These are phyloP conservation scores for Tulasnella sp. DNA, from an alignment of 768 basidiomycete genomes.

Conservation along the genomic window DNA sequence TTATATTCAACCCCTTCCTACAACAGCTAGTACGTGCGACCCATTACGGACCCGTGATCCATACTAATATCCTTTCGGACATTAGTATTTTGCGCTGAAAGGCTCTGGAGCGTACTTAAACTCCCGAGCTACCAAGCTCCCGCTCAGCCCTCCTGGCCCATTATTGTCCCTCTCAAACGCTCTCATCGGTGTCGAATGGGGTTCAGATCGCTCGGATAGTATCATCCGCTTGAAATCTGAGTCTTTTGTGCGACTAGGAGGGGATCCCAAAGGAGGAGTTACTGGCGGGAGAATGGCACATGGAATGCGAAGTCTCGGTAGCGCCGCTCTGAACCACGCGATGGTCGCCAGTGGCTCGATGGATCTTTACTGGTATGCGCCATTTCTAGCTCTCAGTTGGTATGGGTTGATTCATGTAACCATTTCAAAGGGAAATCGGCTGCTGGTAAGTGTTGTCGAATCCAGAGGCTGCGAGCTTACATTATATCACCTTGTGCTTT, in stretches of 20 bases:
- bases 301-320: slow-evolving; percentile 71
- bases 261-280: slow-evolving; percentile 48
- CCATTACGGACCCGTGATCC: no score
- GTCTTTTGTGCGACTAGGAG: slow-evolving; percentile 67
- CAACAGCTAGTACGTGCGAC: slow-evolving; percentile 50
- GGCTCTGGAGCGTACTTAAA: slow-evolving; percentile 73
- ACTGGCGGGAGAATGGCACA: slow-evolving; percentile 75
- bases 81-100: slow-evolving; percentile 65
- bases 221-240: slow-evolving; percentile 47
- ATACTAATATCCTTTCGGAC: background rate
- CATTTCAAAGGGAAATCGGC: slow-evolving; percentile 63
- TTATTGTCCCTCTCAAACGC: slow-evolving; percentile 60
- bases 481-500: background rate
- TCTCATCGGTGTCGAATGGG: slow-evolving; percentile 79
- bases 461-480: background rate
- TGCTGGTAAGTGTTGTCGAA: slow-evolving; percentile 39
- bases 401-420: background rate
- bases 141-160: slow-evolving; percentile 48
- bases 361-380: slow-evolving; percentile 72
- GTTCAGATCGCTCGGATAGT: slow-evolving; percentile 54
- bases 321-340: slow-evolving; percentile 71
- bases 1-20: slow-evolving; percentile 89
- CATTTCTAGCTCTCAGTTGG: background rate
- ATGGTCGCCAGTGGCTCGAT: slow-evolving; percentile 82
- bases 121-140: slow-evolving; percentile 42